phyloP scores from a whole-genome alignment of 1,139 yeast species.

The Saccharomyces hybrid region DNA sequence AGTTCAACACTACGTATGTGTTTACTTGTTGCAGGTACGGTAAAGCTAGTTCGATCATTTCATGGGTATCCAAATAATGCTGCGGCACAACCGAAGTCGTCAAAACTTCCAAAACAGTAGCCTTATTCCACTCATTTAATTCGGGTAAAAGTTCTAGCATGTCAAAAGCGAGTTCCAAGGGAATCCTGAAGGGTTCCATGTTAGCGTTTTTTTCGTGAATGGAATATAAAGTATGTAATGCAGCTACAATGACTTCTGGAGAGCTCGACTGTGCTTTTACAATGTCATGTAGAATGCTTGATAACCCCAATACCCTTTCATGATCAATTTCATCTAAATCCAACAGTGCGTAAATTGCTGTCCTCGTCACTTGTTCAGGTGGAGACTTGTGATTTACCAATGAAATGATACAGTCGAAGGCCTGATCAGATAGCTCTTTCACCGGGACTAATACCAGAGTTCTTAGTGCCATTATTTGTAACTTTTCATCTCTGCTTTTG shows the following conservation, averaged over 20 bases:
- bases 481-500: conserved; percentile 35
- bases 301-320: conserved; percentile 37
- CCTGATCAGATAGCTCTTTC: conserved; percentile 44
- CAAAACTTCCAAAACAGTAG: conserved; percentile 60
- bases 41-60: conserved; percentile 56
- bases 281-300: conserved; percentile 42
- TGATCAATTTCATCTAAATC: conserved; percentile 54
- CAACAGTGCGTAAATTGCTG: conserved; percentile 66
- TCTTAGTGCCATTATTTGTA: conserved; percentile 52
- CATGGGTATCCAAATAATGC: conserved; percentile 54
- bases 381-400: conserved; percentile 44
- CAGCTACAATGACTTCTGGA: conserved; percentile 53
- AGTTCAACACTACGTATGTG: conserved; percentile 71
- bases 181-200: conserved; percentile 30
- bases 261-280: conserved; percentile 32
- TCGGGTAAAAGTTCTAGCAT: conserved; percentile 20
- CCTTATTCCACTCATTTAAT: conserved; percentile 70
- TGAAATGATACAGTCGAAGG: conserved; percentile 34
- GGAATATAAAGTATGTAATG: conserved; percentile 60
- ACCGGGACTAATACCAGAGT: conserved; percentile 57
- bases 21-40: conserved; percentile 79
- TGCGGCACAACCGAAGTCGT: conserved; percentile 63
- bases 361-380: conserved; percentile 51
- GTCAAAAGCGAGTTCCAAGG: conserved; percentile 17
- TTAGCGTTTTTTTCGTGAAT: conserved; percentile 46